Base-by-base conservation (phyloP, 192 early-diverging fungal species). In the Coemansia sp. region DNA sequence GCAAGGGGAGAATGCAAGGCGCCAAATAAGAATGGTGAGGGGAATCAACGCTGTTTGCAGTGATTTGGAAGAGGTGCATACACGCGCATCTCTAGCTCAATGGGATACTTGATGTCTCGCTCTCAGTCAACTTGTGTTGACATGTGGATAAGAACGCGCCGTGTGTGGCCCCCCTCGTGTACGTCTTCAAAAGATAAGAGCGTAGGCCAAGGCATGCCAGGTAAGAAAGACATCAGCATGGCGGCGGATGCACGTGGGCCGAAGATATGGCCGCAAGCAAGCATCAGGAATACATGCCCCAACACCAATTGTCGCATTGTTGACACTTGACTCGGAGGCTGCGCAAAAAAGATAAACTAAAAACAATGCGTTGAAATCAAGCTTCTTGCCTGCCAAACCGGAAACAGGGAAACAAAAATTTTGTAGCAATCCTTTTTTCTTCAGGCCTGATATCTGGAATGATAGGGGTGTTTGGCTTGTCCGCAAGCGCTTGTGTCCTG, bases 221-320 rank as follows among this genome's bases (percentile, higher is more conserved):
- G n/a, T n/a, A n/a, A n/a, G n/a, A n/a, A n/a, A n/a, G n/a, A n/a
- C n/a, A n/a, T n/a, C n/a, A n/a, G n/a, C n/a, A n/a, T n/a, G n/a
- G n/a, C n/a, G n/a, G n/a, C n/a, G n/a, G n/a, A 12, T 18, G 32
- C 52, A 53, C 52, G 52, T 53, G 52, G 29, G 52, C 52, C 52
- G 52, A 53, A 53, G n/a, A 53, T 53, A 53, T 53, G 52, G 52
- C 52, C 52, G 52, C 12, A 12, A 14, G n/a, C 52, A 34, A 19
- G 32, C 29, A 35, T 12, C 50, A 19, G 29, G 11, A 35, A 32
- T 18, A 33, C 26, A n/a, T 7, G 18, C 41, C 17, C 17, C 17
- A 43, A 43, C 17, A 10, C 15, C 14, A n/a, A 53, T 32, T 53
- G 27, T 32, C 29, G 15, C 17, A 14, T 8, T 27, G 27, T 33